Evolutionary conservation across 78 protist species (phyloP), one percentile per base, ranked within the genome.

Genomic region (Abeoforma whisleri): DNA sequence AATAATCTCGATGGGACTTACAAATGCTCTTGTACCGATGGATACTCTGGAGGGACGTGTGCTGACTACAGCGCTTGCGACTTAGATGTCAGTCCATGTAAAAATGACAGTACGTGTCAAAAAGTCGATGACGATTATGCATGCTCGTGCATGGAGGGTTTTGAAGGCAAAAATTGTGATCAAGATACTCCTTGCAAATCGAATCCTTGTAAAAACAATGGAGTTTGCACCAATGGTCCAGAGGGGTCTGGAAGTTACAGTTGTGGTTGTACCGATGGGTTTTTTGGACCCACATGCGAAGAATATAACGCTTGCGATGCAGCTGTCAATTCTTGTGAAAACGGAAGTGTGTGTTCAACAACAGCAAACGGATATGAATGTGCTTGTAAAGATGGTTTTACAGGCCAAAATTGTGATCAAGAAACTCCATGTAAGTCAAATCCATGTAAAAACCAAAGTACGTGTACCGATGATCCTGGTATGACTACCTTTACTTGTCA

Each of bases 1-100:
- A 62, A 62, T 25, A 62, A 25, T 25, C 35, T 25, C 25, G 35
- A 25, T 25, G 25, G 35, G 70, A 62, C 70, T 25, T 62, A 62
- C 70, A 62, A 62, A 25, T 62, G 70, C 25, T 25, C 70, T 62
- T 62, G 70, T 25, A 62, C 25, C 70, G 25, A 62, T 25, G 70
- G 70, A 62, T 62, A 62, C 70, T n/a, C 35, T 62, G 70, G 70
- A 62, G 35, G 35, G 70, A 62, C 70, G 70, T 62, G 70, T 25
- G 70, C 70, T 62, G 70, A 25, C 25, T 25, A 25, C 70, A 62
- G 25, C 70, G 35, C 70, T 62, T 62, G 70, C 70, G 70, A 25
- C 70, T 62, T n/a, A n/a, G 70, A 62, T 62, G 25, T 25, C 70
- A n/a, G 35, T 25, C 70, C 70, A 25, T 62, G 70, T 25, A 25